These are phyloP conservation scores for Flaveria brownii DNA, from an alignment of 129 eudicot genomes.

Conservation along the genomic window DNA sequence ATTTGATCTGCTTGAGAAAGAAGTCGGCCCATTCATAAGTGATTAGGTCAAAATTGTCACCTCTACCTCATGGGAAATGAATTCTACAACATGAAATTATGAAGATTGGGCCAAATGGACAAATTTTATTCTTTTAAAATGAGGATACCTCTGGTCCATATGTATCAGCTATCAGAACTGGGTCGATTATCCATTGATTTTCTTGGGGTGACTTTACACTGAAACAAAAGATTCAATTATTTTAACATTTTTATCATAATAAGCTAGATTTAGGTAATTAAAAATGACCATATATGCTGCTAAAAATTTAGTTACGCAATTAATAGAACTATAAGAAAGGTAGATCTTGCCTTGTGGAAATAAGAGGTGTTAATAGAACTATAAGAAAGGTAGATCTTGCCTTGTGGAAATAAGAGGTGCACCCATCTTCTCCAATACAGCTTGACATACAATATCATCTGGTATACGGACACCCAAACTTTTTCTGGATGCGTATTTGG, in stretches of 20 bases:
- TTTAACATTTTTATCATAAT: conserved; percentile 8
- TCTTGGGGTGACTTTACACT: conserved; percentile 77
- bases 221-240: conserved; percentile 29
- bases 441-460: conserved; percentile 83
- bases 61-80: background rate
- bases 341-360: conserved; percentile 67
- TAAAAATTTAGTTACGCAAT: background rate
- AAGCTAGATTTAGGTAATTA: conserved; percentile 7
- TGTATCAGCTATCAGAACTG: conserved; percentile 78
- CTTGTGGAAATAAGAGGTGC: conserved; percentile 84
- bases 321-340: background rate
- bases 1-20: background rate
- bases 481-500: conserved; percentile 65
- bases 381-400: conserved; percentile 28
- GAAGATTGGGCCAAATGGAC: background rate
- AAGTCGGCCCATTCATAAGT: background rate
- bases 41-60: background rate
- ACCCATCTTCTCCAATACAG: conserved; percentile 74
- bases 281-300: background rate
- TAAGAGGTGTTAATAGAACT: background rate
- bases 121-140: background rate
- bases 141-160: conserved; percentile 72
- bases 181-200: conserved; percentile 87
- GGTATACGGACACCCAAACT: conserved; percentile 89
- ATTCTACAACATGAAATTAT: background rate